These are phyloP conservation scores for Lizonia empirigonia DNA, from an alignment of 2,329 filamentous ascomycete genomes.

Conservation along the genomic window DNA sequence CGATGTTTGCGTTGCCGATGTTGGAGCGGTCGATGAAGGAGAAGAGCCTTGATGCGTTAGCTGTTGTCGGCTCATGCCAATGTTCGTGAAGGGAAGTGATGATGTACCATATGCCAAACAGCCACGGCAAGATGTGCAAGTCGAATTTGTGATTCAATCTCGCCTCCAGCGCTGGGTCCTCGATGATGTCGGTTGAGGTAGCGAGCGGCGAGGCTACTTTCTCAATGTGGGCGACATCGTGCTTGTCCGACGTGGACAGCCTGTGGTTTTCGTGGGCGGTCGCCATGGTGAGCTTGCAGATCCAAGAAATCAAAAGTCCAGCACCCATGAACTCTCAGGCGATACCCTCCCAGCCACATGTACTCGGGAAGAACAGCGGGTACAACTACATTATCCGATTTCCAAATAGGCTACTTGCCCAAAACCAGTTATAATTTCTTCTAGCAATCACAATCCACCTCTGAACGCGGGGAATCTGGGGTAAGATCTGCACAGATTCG, in stretches of 20 bases:
- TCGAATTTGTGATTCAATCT: conserved; percentile 52
- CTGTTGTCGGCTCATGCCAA: neutral
- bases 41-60: conserved; percentile 38
- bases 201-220: neutral
- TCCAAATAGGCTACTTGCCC: conserved; percentile 2
- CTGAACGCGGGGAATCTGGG: conserved; percentile 1
- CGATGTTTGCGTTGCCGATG: conserved; percentile 52
- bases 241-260: neutral
- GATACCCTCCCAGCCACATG: too few species aligned
- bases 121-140: conserved; percentile 52
- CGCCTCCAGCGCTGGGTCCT: conserved; percentile 31
- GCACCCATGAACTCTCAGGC: too few species aligned
- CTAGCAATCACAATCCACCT: too few species aligned
- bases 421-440: too few species aligned
- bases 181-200: neutral
- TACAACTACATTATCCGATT: neutral
- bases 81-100: neutral
- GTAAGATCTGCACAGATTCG: conserved; percentile 1
- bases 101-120: conserved; percentile 51
- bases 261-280: neutral
- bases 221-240: conserved; percentile 1
- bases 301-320: neutral
- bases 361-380: neutral
- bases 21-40: conserved; percentile 55
- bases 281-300: neutral